Conservation (phyloP, 1,284 basidiomycete species). For the Entoloma clypeatum region DNA sequence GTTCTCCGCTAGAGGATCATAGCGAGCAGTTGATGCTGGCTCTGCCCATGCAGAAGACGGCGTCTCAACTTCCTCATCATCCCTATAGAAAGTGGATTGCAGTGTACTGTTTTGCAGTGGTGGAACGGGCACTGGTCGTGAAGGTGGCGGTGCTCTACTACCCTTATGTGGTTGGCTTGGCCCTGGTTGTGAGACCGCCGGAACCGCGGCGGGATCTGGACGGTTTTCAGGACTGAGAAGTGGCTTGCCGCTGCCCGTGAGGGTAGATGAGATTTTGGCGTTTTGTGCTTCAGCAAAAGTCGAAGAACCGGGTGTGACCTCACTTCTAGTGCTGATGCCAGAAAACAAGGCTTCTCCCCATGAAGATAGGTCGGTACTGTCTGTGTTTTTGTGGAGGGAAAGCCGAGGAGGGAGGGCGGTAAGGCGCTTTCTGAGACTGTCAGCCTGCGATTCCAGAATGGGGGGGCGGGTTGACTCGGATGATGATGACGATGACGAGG, state of each 20-base stretch:
- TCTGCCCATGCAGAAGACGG: slow-evolving; percentile 24
- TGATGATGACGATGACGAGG: slow-evolving; percentile 6
- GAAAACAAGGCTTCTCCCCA: slow-evolving; percentile 36
- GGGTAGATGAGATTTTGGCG: slow-evolving; percentile 6
- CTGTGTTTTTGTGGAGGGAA: slow-evolving; percentile 42
- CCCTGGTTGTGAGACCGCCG: no score
- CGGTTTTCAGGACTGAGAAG: no score
- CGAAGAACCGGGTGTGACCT: slow-evolving; percentile 11
- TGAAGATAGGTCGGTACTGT: slow-evolving; percentile 31
- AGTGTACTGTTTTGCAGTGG: slow-evolving; percentile 3
- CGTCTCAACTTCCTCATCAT: slow-evolving; percentile 14
- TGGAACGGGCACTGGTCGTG: slow-evolving; percentile 20
- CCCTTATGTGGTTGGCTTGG: no score
- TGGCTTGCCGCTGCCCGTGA: background rate
- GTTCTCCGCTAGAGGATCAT: slow-evolving; percentile 15
- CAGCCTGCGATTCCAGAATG: slow-evolving; percentile 11
- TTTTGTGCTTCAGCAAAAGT: slow-evolving; percentile 19
- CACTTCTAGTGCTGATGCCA: slow-evolving; percentile 24
- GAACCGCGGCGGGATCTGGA: no score
- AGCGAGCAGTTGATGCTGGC: slow-evolving; percentile 24
- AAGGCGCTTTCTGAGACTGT: slow-evolving; percentile 27
- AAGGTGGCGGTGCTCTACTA: slow-evolving; percentile 13
- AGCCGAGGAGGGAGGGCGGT: slow-evolving; percentile 48
- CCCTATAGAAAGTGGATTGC: slow-evolving; percentile 7
- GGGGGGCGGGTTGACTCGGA: slow-evolving; percentile 9